Evolutionary conservation across 805 yeast genomes (phyloP), one percentile per base, ranked within the genome.

Genomic region (Ogataea trehalophila): DNA sequence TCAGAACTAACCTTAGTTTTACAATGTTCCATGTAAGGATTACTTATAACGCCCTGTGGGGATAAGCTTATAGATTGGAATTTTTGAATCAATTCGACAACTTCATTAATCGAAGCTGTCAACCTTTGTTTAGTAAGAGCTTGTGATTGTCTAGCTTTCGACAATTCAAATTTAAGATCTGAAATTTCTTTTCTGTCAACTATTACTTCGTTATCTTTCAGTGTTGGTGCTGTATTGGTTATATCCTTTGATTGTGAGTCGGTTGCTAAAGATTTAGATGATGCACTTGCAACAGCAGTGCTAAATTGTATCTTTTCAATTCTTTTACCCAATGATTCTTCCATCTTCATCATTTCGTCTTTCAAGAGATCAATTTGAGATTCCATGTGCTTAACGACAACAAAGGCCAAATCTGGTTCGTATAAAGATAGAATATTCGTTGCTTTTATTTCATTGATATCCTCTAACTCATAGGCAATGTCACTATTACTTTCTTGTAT

Each of bases 391-490:
- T 59, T 55, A 26, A 60, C 49, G 15, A 59, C 51, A 3, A 50
- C 51, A 14, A 56, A 51, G 5, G 59, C 52, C 5, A 54, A 39
- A 33, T 62, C 66, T 4, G 77, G 72, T 49, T 82, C 82, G 41
- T 78, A 75, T 33, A 87, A 66, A 0, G 82, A 73, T 8, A 92
- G 61, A 2, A 89, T 66, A 2, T 80, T 71, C 0, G 89, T 90
- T 2, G 74, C 73, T 41, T 65, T 62, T 1, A 92, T 71, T 37
- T 85, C 91, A 0, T 54, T 56, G n/a, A 88, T 60, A 37, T 89
- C 91, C 51, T 91, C 97, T 20, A 92, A 66, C 62, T 92, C 97
- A 60, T 87, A 94, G 1, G 84, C 74, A 1, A 90, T 74, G 0
- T 77, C 77, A 33, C 76, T 71, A 2, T 67, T 62, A 0, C 77